Conservation (phyloP, 306 rosid species). For the Dryas alaskensis region DNA sequence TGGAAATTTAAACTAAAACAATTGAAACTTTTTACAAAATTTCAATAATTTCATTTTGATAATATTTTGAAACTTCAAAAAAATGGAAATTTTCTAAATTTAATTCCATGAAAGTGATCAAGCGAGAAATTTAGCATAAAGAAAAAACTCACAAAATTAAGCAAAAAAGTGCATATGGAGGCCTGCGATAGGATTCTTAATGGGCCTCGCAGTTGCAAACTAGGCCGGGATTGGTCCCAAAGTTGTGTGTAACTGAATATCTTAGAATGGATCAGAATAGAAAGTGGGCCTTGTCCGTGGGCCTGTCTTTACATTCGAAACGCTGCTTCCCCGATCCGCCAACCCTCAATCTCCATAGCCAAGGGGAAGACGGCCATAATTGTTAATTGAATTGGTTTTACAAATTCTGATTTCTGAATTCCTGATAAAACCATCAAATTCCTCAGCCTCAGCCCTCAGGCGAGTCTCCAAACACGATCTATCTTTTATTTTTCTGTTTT, state of each 20-base stretch:
- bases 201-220: neutral
- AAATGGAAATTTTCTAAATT: too few relatives aligned
- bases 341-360: neutral
- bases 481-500: neutral
- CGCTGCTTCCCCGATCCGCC: neutral
- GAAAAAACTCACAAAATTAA: too few relatives aligned
- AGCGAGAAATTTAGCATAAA: too few relatives aligned
- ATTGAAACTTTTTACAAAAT: too few relatives aligned
- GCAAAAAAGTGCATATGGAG: too few relatives aligned
- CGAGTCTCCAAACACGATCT: neutral
- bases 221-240: neutral
- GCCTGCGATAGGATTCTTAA: neutral
- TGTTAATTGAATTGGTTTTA: neutral
- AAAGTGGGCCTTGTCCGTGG: neutral
- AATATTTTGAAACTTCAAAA: too few relatives aligned
- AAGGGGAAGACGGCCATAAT: neutral
- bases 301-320: neutral
- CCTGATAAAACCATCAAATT: neutral
- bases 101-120: too few relatives aligned
- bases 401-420: slow-evolving; percentile 5
- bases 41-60: too few relatives aligned
- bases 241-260: neutral
- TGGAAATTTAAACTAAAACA: too few relatives aligned
- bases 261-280: neutral
- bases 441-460: slow-evolving; percentile 5